These are phyloP conservation scores for Cyclospora cayetanensis DNA, from an alignment of 169 alveolate species.

Conservation along the genomic window DNA sequence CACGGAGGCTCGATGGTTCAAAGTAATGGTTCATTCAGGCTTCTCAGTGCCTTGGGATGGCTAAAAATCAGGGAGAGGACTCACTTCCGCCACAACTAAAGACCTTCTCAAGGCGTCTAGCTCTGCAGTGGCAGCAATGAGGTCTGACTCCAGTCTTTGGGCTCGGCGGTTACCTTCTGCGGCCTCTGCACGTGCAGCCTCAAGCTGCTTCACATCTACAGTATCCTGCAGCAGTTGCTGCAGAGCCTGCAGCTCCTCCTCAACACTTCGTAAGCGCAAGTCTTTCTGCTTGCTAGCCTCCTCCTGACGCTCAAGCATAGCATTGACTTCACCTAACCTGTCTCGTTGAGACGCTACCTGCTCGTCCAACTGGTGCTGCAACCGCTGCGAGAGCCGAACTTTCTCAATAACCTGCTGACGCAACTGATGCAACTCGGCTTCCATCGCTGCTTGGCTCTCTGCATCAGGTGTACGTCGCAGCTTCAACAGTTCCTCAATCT, in stretches of 20 bases:
- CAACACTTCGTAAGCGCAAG: constrained; percentile 54
- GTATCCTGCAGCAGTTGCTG: constrained; percentile 64
- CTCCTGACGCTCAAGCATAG: constrained; percentile 52
- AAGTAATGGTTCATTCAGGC: too few species aligned
- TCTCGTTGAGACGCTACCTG: constrained; percentile 43
- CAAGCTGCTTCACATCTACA: constrained; percentile 54
- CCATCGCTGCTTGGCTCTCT: constrained; percentile 23
- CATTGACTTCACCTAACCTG: constrained; percentile 61
- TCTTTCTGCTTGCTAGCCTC: constrained; percentile 62
- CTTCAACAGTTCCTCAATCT: constrained; percentile 3
- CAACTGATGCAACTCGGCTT: constrained; percentile 20
- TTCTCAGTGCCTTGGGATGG: not conserved
- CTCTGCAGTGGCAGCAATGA: constrained; percentile 11
- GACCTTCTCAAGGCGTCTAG: not conserved
- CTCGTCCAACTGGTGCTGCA: constrained; percentile 60
- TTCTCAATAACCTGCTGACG: constrained; percentile 18
- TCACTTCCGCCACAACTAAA: constrained; percentile 9
- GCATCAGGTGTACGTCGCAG: constrained; percentile 49
- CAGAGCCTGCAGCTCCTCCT: constrained; percentile 53
- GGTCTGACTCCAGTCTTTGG: constrained; percentile 13
- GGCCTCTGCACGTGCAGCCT: constrained; percentile 55
- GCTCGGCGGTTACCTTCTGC: constrained; percentile 50
- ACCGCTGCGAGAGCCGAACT: not conserved
- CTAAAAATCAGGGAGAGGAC: not conserved
- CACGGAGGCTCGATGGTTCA: not conserved